phyloP scores from a whole-genome alignment of 306 rosid genomes.

The Vicia faba region DNA sequence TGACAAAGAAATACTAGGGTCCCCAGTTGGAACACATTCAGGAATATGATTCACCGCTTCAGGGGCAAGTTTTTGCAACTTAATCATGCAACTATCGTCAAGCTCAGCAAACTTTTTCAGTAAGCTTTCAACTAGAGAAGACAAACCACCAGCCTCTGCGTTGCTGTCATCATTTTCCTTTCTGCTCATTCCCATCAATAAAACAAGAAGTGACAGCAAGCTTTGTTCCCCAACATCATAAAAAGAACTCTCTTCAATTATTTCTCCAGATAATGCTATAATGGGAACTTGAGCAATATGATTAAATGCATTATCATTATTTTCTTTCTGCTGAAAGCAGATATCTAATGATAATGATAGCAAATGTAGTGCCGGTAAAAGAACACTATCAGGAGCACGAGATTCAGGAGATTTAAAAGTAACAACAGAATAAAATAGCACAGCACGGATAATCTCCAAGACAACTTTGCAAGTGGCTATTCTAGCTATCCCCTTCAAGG shows the following conservation, averaged over 20 bases:
- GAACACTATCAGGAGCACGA: slow-evolving; percentile 89
- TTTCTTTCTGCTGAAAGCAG: slow-evolving; percentile 66
- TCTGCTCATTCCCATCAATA: slow-evolving; percentile 70
- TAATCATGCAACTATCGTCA: slow-evolving; percentile 68
- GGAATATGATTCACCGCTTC: slow-evolving; percentile 57
- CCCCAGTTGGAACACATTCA: slow-evolving; percentile 49
- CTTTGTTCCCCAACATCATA: slow-evolving; percentile 69
- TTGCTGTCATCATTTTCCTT: slow-evolving; percentile 52
- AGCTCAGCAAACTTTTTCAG: slow-evolving; percentile 86
- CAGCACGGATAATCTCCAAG: slow-evolving; percentile 81
- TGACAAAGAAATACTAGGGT: slow-evolving; percentile 43
- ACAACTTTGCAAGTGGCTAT: slow-evolving; percentile 83
- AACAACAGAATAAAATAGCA: slow-evolving; percentile 77
- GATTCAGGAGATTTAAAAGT: slow-evolving; percentile 65
- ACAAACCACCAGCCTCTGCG: slow-evolving; percentile 70
- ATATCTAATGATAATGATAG: slow-evolving; percentile 79
- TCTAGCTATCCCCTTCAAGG: slow-evolving; percentile 72
- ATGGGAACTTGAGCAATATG: slow-evolving; percentile 61
- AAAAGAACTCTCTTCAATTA: slow-evolving; percentile 48
- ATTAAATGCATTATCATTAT: slow-evolving; percentile 42
- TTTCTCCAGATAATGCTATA: slow-evolving; percentile 66
- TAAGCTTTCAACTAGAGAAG: slow-evolving; percentile 65
- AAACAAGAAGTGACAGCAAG: slow-evolving; percentile 87
- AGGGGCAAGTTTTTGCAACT: slow-evolving; percentile 77
- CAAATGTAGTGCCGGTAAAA: slow-evolving; percentile 82